phyloP scores from a whole-genome alignment of 768 basidiomycete genomes.

The Hortiboletus flavorubellus region DNA sequence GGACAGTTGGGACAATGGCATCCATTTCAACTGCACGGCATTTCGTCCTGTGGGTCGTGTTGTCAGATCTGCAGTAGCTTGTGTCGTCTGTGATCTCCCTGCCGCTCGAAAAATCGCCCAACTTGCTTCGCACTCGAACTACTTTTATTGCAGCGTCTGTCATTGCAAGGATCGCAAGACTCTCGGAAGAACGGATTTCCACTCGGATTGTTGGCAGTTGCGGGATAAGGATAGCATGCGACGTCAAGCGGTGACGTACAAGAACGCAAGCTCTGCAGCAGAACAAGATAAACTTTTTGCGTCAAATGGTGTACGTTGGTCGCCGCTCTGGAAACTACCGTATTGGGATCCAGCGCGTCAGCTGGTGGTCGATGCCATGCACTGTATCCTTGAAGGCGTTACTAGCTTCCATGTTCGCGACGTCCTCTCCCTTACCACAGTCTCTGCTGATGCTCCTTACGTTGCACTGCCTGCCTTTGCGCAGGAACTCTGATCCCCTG shows the following conservation, averaged over 20 bases:
- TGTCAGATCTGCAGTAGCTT: background rate
- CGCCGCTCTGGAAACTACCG: slow-evolving; percentile 20
- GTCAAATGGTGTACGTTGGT: slow-evolving; percentile 16
- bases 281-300: slow-evolving; percentile 7
- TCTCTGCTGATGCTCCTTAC: too few species aligned
- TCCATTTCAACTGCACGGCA: background rate
- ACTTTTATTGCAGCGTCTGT: slow-evolving; percentile 3
- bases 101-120: background rate
- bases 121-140: background rate
- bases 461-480: too few species aligned
- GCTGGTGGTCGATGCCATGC: slow-evolving; percentile 28
- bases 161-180: background rate
- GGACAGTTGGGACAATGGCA: background rate
- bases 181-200: background rate
- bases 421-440: too few species aligned
- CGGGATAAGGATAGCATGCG: background rate
- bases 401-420: background rate
- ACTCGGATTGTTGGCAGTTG: background rate
- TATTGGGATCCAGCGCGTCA: slow-evolving; percentile 25
- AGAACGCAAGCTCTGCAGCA: background rate
- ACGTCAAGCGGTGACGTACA: background rate
- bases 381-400: slow-evolving; percentile 19
- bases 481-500: too few species aligned
- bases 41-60: background rate
- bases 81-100: slow-evolving; percentile 1